Conservation (phyloP, 805 yeast species). For the Teunomyces kruisii region DNA sequence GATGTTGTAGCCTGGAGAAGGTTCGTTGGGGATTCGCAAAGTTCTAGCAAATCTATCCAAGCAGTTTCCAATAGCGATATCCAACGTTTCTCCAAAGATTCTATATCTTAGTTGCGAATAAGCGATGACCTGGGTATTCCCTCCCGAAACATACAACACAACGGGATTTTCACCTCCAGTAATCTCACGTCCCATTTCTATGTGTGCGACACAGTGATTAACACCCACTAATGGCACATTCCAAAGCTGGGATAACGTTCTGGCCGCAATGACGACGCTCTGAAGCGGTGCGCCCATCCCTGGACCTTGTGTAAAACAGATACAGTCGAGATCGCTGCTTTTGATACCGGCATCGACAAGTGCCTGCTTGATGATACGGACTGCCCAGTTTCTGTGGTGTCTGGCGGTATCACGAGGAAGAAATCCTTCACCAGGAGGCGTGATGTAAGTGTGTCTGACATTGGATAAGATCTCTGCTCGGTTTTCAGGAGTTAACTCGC, state of each 20-base stretch:
- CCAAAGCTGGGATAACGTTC: conserved; percentile 82
- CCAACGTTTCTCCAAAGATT: conserved; percentile 98
- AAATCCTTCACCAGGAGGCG: conserved; percentile 99
- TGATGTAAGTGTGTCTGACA: conserved; percentile 88
- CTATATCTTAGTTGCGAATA: conserved; percentile 91
- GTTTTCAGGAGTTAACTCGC: conserved; percentile 54
- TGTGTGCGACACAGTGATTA: conserved; percentile 96
- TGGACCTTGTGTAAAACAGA: conserved; percentile 96
- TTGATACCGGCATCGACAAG: conserved; percentile 57
- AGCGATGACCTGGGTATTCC: conserved; percentile 97
- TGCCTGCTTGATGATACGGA: conserved; percentile 67
- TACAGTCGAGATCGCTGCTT: conserved; percentile 62
- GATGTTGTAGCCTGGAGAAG: conserved; percentile 96
- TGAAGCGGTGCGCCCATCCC: conserved; percentile 99
- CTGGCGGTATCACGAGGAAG: conserved; percentile 95
- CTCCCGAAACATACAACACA: conserved; percentile 95
- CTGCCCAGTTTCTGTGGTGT: conserved; percentile 95
- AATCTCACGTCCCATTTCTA: conserved; percentile 98
- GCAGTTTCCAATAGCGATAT: conserved; percentile 97
- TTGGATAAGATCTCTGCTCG: conserved; percentile 81
- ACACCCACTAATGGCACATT: conserved; percentile 86
- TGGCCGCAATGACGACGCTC: conserved; percentile 87
- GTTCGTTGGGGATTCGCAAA: conserved; percentile 82
- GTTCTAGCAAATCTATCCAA: conserved; percentile 94
- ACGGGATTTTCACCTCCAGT: conserved; percentile 98